Evolutionary conservation across 2,329 filamentous ascomycete genomes (phyloP), one percentile per base, ranked within the genome.

Genomic region (Xylaria polymorpha): DNA sequence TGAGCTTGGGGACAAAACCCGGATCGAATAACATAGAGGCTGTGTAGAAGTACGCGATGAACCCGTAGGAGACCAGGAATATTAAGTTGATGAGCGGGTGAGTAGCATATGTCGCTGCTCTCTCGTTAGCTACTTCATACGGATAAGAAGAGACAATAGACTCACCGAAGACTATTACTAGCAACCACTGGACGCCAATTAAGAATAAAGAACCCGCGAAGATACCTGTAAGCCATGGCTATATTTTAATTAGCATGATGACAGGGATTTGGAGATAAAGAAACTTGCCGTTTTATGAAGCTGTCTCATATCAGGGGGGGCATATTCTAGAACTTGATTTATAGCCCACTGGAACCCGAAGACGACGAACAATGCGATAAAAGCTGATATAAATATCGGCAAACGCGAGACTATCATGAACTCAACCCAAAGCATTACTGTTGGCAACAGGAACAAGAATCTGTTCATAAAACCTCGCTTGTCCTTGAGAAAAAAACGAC

Each of bases 141-240:
- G 5, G 22, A 55, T 14, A 15, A 29, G 39, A 44, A 32, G 25
- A 29, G 25, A 61, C 4, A n/a, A 14, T 61, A 4, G 22, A 68
- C 88, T 79, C 83, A 92, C 91, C 85, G 71, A 91, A 92, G 59
- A 97, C 81, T 48, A 98, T 85, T 14, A 87, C 87, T 25, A 91
- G 87, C 46, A 95, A 73, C 88, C 93, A 99, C 73, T 91, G 89
- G 44, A 93, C 76, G 35, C 90, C 92, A 4, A 94, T 89, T 84
- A 93, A 91, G 77, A 97, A 97, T 20, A 98, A 81, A 0, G 94
- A 92, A 1, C 86, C 94, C 0, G 94, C 91, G 82, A 99, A 99
- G 70, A 99, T 94, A 66, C 96, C 96, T 0, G 96, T 91, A 74
- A 99, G 85, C 86, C 94, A 98, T 14, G 96, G 95, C 91, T 94